Evolutionary conservation across 2,329 filamentous ascomycete genomes (phyloP), one percentile per base, ranked within the genome.

Genomic region (Clonostachys sp.): DNA sequence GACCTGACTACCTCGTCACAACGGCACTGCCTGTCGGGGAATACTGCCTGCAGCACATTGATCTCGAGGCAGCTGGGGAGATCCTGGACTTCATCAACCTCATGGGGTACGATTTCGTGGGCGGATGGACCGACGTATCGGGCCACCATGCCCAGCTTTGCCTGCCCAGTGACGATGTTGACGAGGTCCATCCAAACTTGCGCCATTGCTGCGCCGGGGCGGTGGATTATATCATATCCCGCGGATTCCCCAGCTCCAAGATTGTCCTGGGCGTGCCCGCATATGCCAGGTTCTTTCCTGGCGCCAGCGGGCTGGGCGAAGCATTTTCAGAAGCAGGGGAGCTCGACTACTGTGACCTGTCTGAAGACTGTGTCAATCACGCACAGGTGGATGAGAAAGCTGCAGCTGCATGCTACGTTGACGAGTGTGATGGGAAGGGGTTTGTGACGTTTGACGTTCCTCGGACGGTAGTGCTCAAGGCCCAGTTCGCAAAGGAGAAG

Each of bases 61-160:
- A 84, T 51, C 65, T 86, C 5, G 54, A 56, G 4, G 65, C 71
- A 12, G 76, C 78, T 2, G 69, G 75, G 2, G 54, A 67, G 5
- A 65, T 79, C 36, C 70, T 87, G 42, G 81, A 87, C 59, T 70
- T 78, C 55, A 66, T 87, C 51, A 86, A 87, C 56, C 68, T 87
- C 41, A 87, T 87, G 84, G 73, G 77, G 12, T 87, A 87, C 58
- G 84, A 87, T 60, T 86, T 86, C 54, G 73, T 76, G 0, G 84
- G 84, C 0, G 73, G 80, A 8, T 87, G 83, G 84, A 75, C 74
- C 3, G 61, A 70, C 18, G 73, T 77, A 33, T 77, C 75, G 10
- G 84, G 83, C 12, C 81, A 87, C 57, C 83, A 87, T 36, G 79
- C 83, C 2, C 81, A 84, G 56, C 74, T 87, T 0, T 73, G 74